Conservation (phyloP, 495 filamentous ascomycete genomes). For the Ramalina peruviana region DNA sequence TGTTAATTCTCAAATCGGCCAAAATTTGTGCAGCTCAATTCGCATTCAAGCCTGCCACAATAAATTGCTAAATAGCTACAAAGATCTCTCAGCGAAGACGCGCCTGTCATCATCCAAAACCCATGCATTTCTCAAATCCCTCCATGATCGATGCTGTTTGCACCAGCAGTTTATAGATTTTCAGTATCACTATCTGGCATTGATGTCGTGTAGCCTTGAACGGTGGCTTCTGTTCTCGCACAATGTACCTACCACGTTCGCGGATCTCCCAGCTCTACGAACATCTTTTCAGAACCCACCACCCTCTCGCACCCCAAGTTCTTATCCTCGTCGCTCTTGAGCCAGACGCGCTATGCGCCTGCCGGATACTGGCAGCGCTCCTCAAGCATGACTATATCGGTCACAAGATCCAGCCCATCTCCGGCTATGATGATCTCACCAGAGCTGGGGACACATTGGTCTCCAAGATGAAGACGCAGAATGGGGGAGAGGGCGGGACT, state of each 20-base stretch:
- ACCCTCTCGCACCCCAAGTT: slow-evolving; percentile 74
- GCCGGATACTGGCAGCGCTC: slow-evolving; percentile 79
- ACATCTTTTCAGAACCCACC: slow-evolving; percentile 66
- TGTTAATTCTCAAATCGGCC: too few species aligned
- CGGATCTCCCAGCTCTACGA: slow-evolving; percentile 83
- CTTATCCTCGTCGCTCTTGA: slow-evolving; percentile 89
- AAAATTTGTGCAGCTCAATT: too few species aligned
- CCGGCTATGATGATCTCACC: slow-evolving; percentile 81
- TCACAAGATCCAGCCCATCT: slow-evolving; percentile 93
- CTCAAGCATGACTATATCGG: slow-evolving; percentile 93
- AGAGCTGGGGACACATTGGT: slow-evolving; percentile 63
- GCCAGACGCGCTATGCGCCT: slow-evolving; percentile 89
- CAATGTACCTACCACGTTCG: slow-evolving; percentile 87
- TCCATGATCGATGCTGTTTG: too few species aligned
- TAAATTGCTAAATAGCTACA: too few species aligned
- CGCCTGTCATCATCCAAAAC: too few species aligned
- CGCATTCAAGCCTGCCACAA: too few species aligned
- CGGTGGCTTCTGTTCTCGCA: too few species aligned
- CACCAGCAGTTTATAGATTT: too few species aligned
- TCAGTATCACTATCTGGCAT: too few species aligned
- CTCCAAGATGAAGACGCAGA: slow-evolving; percentile 62
- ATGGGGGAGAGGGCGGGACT: slow-evolving; percentile 70
- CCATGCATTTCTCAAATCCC: too few species aligned
- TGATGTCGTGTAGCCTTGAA: too few species aligned
- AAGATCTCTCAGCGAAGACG: too few species aligned